phyloP scores from a whole-genome alignment of 179 eudicot species.

The Patellifolia procumbens region DNA sequence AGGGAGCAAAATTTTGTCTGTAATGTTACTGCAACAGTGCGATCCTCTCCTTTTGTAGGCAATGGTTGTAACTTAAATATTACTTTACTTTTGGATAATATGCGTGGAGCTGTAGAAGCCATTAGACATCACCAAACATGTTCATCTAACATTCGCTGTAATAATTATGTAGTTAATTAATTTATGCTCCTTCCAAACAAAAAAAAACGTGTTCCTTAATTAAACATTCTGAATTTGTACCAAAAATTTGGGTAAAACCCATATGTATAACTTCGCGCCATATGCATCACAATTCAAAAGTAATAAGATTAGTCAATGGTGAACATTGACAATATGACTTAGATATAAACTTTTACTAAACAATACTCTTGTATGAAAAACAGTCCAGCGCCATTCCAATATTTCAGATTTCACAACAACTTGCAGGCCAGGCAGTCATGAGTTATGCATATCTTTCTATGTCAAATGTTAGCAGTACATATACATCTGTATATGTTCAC shows the following conservation, averaged over 20 bases:
- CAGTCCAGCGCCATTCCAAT: too few relatives aligned
- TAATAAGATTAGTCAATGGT: background rate
- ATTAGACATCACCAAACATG: too few relatives aligned
- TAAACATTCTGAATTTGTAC: background rate
- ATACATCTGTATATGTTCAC: conserved; percentile 20
- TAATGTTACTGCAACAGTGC: too few relatives aligned
- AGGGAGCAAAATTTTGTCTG: too few relatives aligned
- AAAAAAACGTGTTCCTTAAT: too few relatives aligned
- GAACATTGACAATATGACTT: background rate
- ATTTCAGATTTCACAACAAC: background rate
- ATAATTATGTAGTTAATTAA: too few relatives aligned
- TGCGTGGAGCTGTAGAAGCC: too few relatives aligned
- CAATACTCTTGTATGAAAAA: background rate
- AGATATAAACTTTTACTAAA: background rate
- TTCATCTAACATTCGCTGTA: too few relatives aligned
- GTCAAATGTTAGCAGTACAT: conserved; percentile 23
- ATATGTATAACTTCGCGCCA: background rate
- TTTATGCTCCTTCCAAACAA: too few relatives aligned
- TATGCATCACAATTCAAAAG: background rate
- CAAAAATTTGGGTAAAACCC: background rate
- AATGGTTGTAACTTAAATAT: too few relatives aligned
- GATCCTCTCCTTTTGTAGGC: too few relatives aligned
- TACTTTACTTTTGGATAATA: too few relatives aligned
- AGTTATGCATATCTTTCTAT: conserved; percentile 17
- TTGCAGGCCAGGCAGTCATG: background rate